Base-by-base conservation (phyloP, 2,329 filamentous ascomycete species). In the Aspergillus ustus region DNA sequence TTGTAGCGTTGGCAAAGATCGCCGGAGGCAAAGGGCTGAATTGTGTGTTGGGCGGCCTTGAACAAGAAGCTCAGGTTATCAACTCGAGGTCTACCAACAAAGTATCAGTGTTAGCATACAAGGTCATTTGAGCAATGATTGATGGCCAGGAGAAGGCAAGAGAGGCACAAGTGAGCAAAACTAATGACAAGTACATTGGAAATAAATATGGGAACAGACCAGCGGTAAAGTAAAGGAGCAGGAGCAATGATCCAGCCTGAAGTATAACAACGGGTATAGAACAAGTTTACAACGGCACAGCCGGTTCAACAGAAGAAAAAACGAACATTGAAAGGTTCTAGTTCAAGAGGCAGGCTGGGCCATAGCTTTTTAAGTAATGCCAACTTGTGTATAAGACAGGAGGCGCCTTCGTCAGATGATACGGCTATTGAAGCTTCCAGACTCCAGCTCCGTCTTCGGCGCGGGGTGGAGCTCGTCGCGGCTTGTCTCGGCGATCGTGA, bases 331-430 rank as follows among this genome's bases (percentile, higher is more conserved):
- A 29, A 58, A 43, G 44, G 53, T 43, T 25, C n/a, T 45, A 25
- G 52, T 29, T 50, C 28, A 52, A 56, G 31, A 44, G n/a, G 17
- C 20, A 57, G 45, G 43, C 48, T 61, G 25, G 57, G 64, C 68
- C 68, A 71, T 59, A 49, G 48, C 59, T 59, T 55, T 62, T 54
- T 15, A 34, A 52, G 60, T 56, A 57, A 44, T 2, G 15, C 29
- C n/a, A 55, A 22, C 17, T 7, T 44, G 22, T 48, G 40, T 56
- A 51, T 46, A 31, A 31, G 28, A 25, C 50, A 8, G 54, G 37
- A 48, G 20, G 28, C 4, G 25, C 53, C 48, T 28, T 50, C 52
- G 68, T 73, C 64, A 68, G 68, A 73, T 74, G 72, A 73, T 68
- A 62, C 64, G 68, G 66, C 51, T 65, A 55, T 40, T 60, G 65